phyloP scores from a whole-genome alignment of 176 grass and related monocot genomes.

The Triticum turgidum region DNA sequence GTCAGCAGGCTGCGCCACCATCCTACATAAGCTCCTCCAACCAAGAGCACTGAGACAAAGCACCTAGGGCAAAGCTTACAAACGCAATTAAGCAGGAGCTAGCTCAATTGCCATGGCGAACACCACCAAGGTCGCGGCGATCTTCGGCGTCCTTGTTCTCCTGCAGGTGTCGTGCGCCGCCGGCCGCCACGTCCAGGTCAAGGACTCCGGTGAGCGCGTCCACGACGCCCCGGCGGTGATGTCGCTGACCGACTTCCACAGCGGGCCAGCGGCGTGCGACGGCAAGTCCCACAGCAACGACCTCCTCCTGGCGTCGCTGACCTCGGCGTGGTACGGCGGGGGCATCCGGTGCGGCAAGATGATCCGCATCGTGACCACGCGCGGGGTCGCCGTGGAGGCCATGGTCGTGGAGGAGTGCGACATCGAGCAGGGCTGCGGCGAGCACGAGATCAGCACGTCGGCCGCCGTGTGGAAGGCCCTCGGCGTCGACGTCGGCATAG shows the following conservation, averaged over 20 bases:
- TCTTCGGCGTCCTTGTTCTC: not conserved
- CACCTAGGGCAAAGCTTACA: not conserved
- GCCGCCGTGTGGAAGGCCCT: slow-evolving; percentile 40
- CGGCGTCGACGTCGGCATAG: slow-evolving; percentile 24
- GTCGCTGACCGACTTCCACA: not conserved
- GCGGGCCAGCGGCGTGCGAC: not conserved
- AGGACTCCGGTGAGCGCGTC: not conserved
- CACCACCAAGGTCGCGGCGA: not conserved
- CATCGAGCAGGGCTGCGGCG: slow-evolving; percentile 2
- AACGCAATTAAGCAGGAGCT: not conserved
- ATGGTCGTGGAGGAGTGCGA: no score
- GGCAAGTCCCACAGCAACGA: not conserved
- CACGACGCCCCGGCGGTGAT: not conserved
- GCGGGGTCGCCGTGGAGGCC: not conserved
- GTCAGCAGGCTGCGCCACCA: not conserved
- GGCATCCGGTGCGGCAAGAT: not conserved
- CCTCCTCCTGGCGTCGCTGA: not conserved
- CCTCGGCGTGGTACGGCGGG: not conserved
- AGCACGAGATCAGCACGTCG: slow-evolving; percentile 38
- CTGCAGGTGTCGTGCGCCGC: not conserved
- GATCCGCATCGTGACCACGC: slow-evolving; percentile 16
- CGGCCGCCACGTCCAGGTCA: no score
- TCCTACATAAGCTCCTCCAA: not conserved
- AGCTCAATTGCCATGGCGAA: not conserved
- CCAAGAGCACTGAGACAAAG: not conserved